Evolutionary conservation across 768 basidiomycete genomes (phyloP).

Genomic region (Boletus rex-veris): DNA sequence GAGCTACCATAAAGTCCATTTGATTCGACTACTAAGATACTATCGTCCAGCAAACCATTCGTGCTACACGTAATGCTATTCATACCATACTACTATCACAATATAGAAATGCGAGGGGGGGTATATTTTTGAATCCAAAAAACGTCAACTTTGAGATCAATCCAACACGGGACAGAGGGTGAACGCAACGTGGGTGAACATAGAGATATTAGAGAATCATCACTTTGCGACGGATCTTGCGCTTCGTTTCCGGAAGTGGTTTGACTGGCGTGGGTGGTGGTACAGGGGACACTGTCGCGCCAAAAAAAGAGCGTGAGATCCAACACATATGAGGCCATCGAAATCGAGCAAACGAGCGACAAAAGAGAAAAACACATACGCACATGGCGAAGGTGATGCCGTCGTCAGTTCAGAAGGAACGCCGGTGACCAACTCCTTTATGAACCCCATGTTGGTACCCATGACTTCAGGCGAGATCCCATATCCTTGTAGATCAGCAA

Average conservation of each 20-base stretch:
- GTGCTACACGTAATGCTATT: slow-evolving; percentile 22
- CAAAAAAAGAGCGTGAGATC: background rate
- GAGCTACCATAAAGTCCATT: slow-evolving; percentile 10
- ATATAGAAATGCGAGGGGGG: slow-evolving; percentile 5
- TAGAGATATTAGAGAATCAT: slow-evolving; percentile 22
- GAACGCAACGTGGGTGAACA: background rate
- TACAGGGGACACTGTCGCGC: slow-evolving; percentile 5
- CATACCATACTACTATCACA: slow-evolving; percentile 15
- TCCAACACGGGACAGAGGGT: background rate
- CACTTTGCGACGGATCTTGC: slow-evolving; percentile 31
- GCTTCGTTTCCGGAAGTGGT: slow-evolving; percentile 26
- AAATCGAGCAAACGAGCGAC: background rate
- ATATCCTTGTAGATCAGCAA: slow-evolving; percentile 40
- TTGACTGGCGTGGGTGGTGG: slow-evolving; percentile 4
- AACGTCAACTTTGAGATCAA: slow-evolving; percentile 2
- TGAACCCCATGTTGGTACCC: slow-evolving; percentile 34
- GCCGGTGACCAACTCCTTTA: slow-evolving; percentile 28
- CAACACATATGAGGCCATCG: background rate
- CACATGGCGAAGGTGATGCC: slow-evolving; percentile 9
- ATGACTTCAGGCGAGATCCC: slow-evolving; percentile 34
- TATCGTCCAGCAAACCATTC: slow-evolving; percentile 12
- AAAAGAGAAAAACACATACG: background rate
- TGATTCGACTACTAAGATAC: slow-evolving; percentile 8
- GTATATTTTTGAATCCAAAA: slow-evolving; percentile 13
- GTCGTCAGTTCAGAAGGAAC: background rate